Evolutionary conservation across 2,329 filamentous ascomycete species (phyloP), one percentile per base, ranked within the genome.

Genomic region (Cyphellophora attinorum): DNA sequence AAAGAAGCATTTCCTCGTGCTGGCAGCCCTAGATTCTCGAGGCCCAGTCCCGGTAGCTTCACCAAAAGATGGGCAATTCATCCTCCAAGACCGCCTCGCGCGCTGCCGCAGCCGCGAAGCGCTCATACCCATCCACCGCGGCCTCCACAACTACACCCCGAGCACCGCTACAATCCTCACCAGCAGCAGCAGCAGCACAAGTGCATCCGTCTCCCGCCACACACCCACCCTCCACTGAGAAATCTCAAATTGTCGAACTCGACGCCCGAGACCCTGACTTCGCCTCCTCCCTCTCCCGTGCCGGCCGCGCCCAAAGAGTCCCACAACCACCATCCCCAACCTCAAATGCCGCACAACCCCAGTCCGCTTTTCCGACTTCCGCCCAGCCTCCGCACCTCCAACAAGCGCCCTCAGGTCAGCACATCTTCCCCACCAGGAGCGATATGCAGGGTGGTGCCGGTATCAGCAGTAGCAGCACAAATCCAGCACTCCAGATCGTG

Each of bases 211-310:
- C 37, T 19, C 37, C 44, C 15, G 14, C 27, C 11, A 15, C 28
- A 19, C 19, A 40, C 11, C 37, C 45, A 36, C 41, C 45, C 13
- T 31, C 37, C 25, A 35, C 34, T 11, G 27, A 29, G 5, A 40
- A 38, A 27, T 29, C 38, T 8, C 27, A 38, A 31, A 34, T 40
- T 14, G 68, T 78, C 42, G 70, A 76, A 46, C 63, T 74, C 49
- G 75, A 79, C 50, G 73, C 65, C 37, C 68, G 66, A 39, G 74
- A 79, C 51, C 73, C 74, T 2, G 63, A 70, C 51, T 89, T 69
- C 74, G 82, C 29, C 29, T 17, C 16, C 6, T 31, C 29, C 8
- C 29, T 31, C 11, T 17, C 29, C 17, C 29, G 29, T 18, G 12
- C 19, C 6, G 29, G 29, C 29, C 14, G 15, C 5, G 29, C 19